Evolutionary conservation across 495 filamentous ascomycete species (phyloP).

Genomic region (Hyaloscypha variabilis): DNA sequence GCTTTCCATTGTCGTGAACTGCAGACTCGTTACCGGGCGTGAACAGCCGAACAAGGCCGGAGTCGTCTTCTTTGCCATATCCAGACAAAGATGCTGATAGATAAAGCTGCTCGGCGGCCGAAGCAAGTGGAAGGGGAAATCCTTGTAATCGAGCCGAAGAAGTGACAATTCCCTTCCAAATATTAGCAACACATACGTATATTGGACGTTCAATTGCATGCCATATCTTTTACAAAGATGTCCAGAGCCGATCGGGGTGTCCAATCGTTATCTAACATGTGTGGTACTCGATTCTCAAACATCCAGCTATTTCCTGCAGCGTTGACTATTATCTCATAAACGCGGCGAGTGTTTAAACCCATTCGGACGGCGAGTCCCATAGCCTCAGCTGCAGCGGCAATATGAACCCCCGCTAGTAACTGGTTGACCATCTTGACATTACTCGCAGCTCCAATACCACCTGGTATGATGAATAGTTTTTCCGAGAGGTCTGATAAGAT

Average conservation of each 20-base stretch:
- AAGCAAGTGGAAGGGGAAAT: constrained; percentile 67
- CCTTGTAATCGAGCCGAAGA: constrained; percentile 58
- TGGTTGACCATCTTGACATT: constrained; percentile 90
- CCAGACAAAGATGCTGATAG: constrained; percentile 59
- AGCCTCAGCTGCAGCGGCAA: constrained; percentile 70
- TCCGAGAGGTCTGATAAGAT: constrained; percentile 65
- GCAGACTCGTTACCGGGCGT: constrained; percentile 34
- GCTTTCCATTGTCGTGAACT: constrained; percentile 39
- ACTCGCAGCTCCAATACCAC: constrained; percentile 72
- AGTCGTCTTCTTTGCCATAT: constrained; percentile 69
- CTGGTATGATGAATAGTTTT: constrained; percentile 75
- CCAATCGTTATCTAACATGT: constrained; percentile 70
- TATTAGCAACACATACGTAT: constrained; percentile 35
- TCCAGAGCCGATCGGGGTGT: constrained; percentile 68
- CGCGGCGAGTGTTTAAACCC: constrained; percentile 60
- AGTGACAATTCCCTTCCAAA: constrained; percentile 63
- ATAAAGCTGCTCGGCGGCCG: constrained; percentile 71
- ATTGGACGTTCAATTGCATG: constrained; percentile 31
- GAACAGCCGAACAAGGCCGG: constrained; percentile 67
- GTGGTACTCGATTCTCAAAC: constrained; percentile 73
- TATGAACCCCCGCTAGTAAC: constrained; percentile 75
- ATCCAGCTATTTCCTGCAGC: constrained; percentile 77
- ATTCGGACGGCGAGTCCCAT: constrained; percentile 71
- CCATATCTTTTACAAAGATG: constrained; percentile 82
- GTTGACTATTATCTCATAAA: constrained; percentile 56